Evolutionary conservation across 1,284 basidiomycete species (phyloP).

Genomic region (Ganoderma resinaceum): DNA sequence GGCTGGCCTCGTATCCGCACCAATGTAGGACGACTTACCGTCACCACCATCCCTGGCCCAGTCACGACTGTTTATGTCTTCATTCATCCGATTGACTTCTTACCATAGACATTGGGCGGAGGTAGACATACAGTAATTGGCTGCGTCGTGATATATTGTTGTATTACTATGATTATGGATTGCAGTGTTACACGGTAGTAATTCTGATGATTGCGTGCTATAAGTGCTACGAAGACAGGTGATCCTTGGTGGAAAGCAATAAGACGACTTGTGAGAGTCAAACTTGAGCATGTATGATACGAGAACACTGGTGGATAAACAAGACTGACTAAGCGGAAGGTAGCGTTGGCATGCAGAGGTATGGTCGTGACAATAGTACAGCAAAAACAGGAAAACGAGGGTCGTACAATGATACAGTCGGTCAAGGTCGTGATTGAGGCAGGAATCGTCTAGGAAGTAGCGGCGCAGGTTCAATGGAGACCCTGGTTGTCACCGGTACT

Average conservation of each 20-base stretch:
- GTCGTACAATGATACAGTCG: slow-evolving; percentile 24
- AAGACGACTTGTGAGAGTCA: slow-evolving; percentile 19
- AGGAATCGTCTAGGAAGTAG: background rate
- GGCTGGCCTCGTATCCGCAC: slow-evolving; percentile 1
- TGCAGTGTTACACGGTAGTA: slow-evolving; percentile 28
- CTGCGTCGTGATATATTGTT: slow-evolving; percentile 26
- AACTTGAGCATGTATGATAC: slow-evolving; percentile 25
- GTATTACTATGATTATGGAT: slow-evolving; percentile 31
- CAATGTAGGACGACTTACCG: slow-evolving; percentile 4
- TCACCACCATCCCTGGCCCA: background rate
- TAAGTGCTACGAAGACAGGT: slow-evolving; percentile 30
- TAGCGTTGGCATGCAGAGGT: slow-evolving; percentile 19
- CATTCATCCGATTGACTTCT: background rate
- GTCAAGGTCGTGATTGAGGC: background rate
- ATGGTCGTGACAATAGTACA: slow-evolving; percentile 18
- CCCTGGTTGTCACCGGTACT: slow-evolving; percentile 37
- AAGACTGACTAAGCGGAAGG: slow-evolving; percentile 27
- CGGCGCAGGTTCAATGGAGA: background rate
- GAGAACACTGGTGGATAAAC: slow-evolving; percentile 29
- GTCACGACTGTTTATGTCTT: background rate
- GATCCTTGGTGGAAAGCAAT: slow-evolving; percentile 15
- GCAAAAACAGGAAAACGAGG: background rate
- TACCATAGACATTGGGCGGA: slow-evolving; percentile 8
- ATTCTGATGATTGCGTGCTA: slow-evolving; percentile 24
- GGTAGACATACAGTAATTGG: slow-evolving; percentile 17